Base-by-base conservation (phyloP, 2,329 filamentous ascomycete genomes). In the Colletotrichum nymphaeae region DNA sequence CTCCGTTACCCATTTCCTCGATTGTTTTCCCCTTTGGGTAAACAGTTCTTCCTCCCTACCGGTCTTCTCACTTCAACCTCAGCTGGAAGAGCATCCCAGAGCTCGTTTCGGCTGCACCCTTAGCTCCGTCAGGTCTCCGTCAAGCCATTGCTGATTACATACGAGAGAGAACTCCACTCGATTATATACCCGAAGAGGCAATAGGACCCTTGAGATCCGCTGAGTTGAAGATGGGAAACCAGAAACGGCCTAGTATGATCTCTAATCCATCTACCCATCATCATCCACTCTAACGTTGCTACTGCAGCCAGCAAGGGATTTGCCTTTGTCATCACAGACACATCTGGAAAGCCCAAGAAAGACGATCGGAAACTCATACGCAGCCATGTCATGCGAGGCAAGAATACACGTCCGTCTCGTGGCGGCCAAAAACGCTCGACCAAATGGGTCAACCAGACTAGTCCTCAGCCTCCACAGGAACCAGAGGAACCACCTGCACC, bases 321-420 rank as follows among this genome's bases (percentile, higher is more conserved):
- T n/a, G 76, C 77, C 49, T 81, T 81, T 28, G 75, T 81, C n/a
- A 69, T 74, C 9, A 76, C 77, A 12, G 79, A 76, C 14, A 53
- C 74, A 0, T 67, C 68, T 5, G 79, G 79, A 0, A 79, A 78
- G 49, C 76, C 78, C 30, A 72, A 72, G 4, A 69, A 77, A 5
- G 74, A 72, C 24, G 68, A 77, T 35, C 75, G 80, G 60, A 79
- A 78, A 75, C 73, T 64, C n/a, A 75, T 75, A 24, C 72, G 74
- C 8, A 75, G 74, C 46, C 74, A 75, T 63, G 72, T 69, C 30
- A 74, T 75, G 72, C 74, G 74, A 60, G 74, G 72, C 24, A 75
- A 74, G 56, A 73, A 73, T 28, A 73, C 60, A 1, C 70, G 70
- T 7, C n/a, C 24, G 19, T 22, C 65, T 26, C 30, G 30, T 14